Evolutionary conservation across 2,329 filamentous ascomycete species (phyloP).

Genomic region (Xylariaceae sp.): DNA sequence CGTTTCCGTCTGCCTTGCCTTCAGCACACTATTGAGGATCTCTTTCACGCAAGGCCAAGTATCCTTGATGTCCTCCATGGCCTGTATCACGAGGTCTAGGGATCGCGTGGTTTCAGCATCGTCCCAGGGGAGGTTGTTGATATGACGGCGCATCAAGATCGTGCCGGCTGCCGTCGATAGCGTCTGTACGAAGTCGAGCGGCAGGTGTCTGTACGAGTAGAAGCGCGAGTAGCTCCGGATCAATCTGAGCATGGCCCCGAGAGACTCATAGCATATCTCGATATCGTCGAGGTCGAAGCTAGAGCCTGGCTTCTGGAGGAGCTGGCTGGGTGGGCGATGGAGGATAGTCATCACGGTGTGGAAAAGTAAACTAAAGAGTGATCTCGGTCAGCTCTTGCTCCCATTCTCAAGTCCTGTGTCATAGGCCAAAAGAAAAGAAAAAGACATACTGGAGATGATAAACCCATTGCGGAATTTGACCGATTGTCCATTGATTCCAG

Average conservation of each 20-base stretch:
- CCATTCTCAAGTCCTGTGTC: neutral
- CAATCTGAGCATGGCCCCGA: conserved; percentile 53
- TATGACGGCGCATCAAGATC: conserved; percentile 54
- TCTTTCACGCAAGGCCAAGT: conserved; percentile 55
- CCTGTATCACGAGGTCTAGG: conserved; percentile 56
- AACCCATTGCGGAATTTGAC: conserved; percentile 53
- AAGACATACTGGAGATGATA: conserved; percentile 52
- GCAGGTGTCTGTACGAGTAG: conserved; percentile 52
- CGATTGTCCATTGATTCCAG: conserved; percentile 59
- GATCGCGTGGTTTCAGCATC: conserved; percentile 56
- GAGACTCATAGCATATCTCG: conserved; percentile 57
- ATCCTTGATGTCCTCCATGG: conserved; percentile 59
- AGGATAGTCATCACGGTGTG: conserved; percentile 60
- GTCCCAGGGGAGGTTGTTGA: conserved; percentile 49
- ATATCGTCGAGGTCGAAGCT: conserved; percentile 50
- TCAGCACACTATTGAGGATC: conserved; percentile 46
- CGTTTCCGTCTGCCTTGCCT: conserved; percentile 27
- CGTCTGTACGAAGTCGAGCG: conserved; percentile 57
- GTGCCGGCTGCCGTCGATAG: conserved; percentile 55
- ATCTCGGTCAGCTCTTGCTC: conserved; percentile 14
- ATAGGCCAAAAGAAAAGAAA: neutral
- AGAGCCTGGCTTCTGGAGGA: conserved; percentile 48
- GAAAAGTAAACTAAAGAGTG: conserved; percentile 49
- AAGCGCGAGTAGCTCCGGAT: conserved; percentile 52
- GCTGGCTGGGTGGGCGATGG: conserved; percentile 54